These are phyloP conservation scores for Samsoniella hepiali DNA, from an alignment of 2,329 filamentous ascomycete species.

Conservation along the genomic window DNA sequence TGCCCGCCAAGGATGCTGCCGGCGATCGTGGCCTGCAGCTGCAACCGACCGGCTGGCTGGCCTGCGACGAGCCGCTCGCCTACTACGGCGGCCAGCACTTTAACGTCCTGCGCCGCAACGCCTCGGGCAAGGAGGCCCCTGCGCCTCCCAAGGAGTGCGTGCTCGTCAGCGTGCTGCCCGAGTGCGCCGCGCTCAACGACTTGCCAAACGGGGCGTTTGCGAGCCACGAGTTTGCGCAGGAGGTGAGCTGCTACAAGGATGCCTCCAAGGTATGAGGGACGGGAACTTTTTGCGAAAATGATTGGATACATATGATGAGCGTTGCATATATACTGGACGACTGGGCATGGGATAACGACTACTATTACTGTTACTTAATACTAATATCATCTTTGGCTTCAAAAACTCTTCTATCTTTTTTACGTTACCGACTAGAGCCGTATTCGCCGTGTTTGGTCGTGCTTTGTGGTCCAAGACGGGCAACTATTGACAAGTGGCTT, in stretches of 20 bases:
- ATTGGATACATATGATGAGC: not conserved
- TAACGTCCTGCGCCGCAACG: constrained; percentile 32
- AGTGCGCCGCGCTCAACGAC: constrained; percentile 34
- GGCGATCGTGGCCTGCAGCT: constrained; percentile 24
- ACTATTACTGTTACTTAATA: too few species aligned
- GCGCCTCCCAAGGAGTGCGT: constrained; percentile 35
- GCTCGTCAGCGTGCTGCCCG: constrained; percentile 35
- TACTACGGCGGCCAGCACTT: constrained; percentile 34
- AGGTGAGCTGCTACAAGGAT: constrained; percentile 34
- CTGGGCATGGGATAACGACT: too few species aligned
- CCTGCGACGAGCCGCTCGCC: constrained; percentile 34
- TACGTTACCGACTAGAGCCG: too few species aligned
- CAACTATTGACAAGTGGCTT: too few species aligned
- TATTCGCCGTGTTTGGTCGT: too few species aligned
- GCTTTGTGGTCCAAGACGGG: too few species aligned
- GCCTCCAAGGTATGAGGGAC: constrained; percentile 21
- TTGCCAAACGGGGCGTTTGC: constrained; percentile 29
- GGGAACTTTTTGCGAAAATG: not conserved
- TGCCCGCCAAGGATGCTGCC: constrained; percentile 28
- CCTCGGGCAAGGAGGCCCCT: constrained; percentile 7
- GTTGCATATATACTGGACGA: too few species aligned
- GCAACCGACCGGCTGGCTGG: constrained; percentile 33
- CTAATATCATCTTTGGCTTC: too few species aligned
- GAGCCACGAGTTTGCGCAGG: constrained; percentile 33
- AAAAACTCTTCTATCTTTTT: too few species aligned